These are phyloP conservation scores for Plasmodium fragile DNA, from an alignment of 169 alveolate genomes.

Conservation along the genomic window DNA sequence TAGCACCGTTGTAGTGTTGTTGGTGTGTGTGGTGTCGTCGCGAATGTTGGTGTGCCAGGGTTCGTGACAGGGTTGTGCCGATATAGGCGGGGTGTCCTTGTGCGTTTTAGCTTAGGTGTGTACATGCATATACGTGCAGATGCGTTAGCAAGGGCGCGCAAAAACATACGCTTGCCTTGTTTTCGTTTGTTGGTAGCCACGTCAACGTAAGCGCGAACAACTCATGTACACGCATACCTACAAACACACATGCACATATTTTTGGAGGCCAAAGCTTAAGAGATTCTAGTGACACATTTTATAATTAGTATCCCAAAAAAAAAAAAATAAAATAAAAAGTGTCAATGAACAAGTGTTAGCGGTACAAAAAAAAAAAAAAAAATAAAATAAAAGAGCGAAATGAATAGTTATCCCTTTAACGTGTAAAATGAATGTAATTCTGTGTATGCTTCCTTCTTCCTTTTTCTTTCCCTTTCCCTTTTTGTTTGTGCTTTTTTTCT, in stretches of 20 bases:
- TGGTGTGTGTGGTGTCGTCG: neutral
- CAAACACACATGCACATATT: neutral
- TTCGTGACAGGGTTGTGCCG: neutral
- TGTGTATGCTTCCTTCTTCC: neutral
- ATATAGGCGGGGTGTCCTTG: neutral
- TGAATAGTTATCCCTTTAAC: neutral
- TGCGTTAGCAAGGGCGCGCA: neutral
- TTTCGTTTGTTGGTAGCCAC: neutral
- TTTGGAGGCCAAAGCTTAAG: neutral
- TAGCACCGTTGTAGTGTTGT: neutral
- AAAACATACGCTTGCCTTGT: neutral
- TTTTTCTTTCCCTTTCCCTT: neutral
- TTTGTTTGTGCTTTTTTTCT: neutral
- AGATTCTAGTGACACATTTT: neutral
- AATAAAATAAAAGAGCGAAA: neutral
- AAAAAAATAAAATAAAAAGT: neutral
- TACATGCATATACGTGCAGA: neutral
- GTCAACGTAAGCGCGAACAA: neutral
- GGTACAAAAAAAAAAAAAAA: slow-evolving; percentile 3
- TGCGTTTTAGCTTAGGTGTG: neutral
- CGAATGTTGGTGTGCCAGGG: neutral
- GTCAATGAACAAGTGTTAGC: neutral
- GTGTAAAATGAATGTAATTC: slow-evolving; percentile 5
- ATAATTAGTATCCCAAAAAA: neutral
- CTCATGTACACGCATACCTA: neutral